Base-by-base conservation (phyloP, 2,329 filamentous ascomycete species). In the Aspergillus vadensis region DNA sequence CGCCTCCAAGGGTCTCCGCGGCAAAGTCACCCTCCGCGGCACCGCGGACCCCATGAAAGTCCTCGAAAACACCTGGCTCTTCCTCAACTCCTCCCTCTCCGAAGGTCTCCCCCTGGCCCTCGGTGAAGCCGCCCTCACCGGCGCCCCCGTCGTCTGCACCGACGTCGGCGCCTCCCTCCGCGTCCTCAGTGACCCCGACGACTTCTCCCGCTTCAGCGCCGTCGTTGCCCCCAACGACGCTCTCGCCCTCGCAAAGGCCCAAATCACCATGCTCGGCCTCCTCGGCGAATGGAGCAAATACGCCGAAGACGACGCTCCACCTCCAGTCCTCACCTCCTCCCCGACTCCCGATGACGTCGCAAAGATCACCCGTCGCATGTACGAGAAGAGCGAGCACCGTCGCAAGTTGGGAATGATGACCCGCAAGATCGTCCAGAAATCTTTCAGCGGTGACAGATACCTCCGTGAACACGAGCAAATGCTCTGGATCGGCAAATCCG, bases 211-310 rank as follows among this genome's bases (percentile, higher is more conserved):
- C 25, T 88, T 85, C 75, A 86, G 84, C 63, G 86, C 85, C 59
- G 84, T 88, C 5, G 85, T 88, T 2, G 83, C 86, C 14, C 86
- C 86, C 2, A 88, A 88, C 65, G 86, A 89, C 69, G 81, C 86
- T 4, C 80, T 81, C 39, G 82, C 83, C 4, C 77, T 89, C 1
- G 86, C 86, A 1, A 79, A 82, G 23, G 86, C 86, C 0, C 86
- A 89, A 67, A 83, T 89, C 63, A 83, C 83, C 58, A 80, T 88
- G 65, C 79, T 89, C 12, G 85, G 81, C 6, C 82, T 89, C 77
- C 74, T 87, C 1, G 86, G 84, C 4, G 82, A 86, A 68, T 89
- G 86, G 86, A 77, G 81, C 56, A 75, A 83, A 52, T 88, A 85
- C 68, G 83, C 84, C 3, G 82, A 84, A 1, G 85, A 87, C 63